Percentiles rank a stretch among this genome's conserved stretches.
These are phyloP conservation scores for Plasmodium gaboni DNA, from an alignment of 169 alveolate genomes.

Conservation along the genomic window DNA sequence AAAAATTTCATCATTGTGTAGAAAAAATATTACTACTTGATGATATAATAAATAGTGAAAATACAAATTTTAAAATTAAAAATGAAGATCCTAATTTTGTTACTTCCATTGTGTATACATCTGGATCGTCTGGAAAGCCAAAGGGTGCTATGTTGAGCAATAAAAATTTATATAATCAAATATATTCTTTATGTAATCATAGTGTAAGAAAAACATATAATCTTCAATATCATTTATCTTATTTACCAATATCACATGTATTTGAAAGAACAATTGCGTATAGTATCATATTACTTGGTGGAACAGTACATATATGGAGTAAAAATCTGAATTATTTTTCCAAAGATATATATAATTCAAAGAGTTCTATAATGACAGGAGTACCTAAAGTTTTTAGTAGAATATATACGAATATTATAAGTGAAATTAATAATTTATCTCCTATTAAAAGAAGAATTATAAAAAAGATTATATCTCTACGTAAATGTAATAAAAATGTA, in stretches of 20 bases:
- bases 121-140: conserved; percentile 99
- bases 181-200: neutral
- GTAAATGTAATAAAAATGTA: neutral
- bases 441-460: conserved; percentile 12
- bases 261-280: conserved; percentile 91
- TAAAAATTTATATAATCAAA: conserved; percentile 36
- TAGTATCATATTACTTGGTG: conserved; percentile 4
- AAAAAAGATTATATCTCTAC: neutral
- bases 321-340: conserved; percentile 13
- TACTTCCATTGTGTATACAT: conserved; percentile 95
- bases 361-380: conserved; percentile 19
- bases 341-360: neutral
- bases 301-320: conserved; percentile 29
- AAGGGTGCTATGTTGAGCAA: conserved; percentile 97
- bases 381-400: conserved; percentile 57
- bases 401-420: conserved; percentile 15
- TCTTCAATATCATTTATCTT: conserved; percentile 86
- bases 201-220: neutral
- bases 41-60: neutral
- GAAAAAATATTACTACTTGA: neutral
- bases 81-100: conserved; percentile 81
- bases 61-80: neutral
- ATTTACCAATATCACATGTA: conserved; percentile 96
- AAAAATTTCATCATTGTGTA: neutral
- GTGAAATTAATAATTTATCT: conserved; percentile 25